Evolutionary conservation across 1,284 basidiomycete genomes (phyloP).

Genomic region (Sparassis latifolia): DNA sequence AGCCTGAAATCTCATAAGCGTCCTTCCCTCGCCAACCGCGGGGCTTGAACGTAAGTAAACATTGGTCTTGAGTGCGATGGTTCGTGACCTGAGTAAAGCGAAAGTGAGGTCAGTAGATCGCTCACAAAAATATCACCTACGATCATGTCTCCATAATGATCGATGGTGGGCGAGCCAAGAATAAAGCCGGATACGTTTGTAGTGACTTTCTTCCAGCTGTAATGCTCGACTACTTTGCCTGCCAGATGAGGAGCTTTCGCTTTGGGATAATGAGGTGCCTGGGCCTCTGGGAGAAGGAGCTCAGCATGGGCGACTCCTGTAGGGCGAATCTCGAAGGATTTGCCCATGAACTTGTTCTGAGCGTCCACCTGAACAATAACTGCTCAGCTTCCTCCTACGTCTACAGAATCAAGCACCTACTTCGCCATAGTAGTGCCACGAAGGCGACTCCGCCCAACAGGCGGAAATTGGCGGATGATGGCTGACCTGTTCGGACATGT

Average conservation of each 20-base stretch:
- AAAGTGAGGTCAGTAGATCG: background rate
- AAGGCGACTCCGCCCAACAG: slow-evolving; percentile 87
- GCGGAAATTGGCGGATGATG: slow-evolving; percentile 98
- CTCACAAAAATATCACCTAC: slow-evolving; percentile 41
- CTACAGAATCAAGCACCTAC: slow-evolving; percentile 29
- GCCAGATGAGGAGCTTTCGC: slow-evolving; percentile 32
- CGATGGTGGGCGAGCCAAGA: slow-evolving; percentile 88
- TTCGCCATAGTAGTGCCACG: slow-evolving; percentile 92
- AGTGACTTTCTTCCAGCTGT: slow-evolving; percentile 94
- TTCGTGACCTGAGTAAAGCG: slow-evolving; percentile 62
- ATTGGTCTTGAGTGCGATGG: slow-evolving; percentile 89
- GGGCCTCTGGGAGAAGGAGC: slow-evolving; percentile 70
- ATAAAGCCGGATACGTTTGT: slow-evolving; percentile 94
- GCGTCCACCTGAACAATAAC: slow-evolving; percentile 61
- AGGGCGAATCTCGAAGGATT: slow-evolving; percentile 94
- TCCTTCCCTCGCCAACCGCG: slow-evolving; percentile 91
- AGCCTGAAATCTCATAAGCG: slow-evolving; percentile 88
- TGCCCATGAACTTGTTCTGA: slow-evolving; percentile 93
- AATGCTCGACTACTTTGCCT: slow-evolving; percentile 73
- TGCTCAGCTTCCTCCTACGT: background rate
- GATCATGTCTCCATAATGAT: slow-evolving; percentile 94
- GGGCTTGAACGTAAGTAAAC: slow-evolving; percentile 91
- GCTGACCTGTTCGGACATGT: slow-evolving; percentile 92
- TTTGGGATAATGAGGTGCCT: slow-evolving; percentile 53
- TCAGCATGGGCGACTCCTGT: slow-evolving; percentile 92